phyloP scores from a whole-genome alignment of 805 yeast species.

The Saccharomyces mikatae region DNA sequence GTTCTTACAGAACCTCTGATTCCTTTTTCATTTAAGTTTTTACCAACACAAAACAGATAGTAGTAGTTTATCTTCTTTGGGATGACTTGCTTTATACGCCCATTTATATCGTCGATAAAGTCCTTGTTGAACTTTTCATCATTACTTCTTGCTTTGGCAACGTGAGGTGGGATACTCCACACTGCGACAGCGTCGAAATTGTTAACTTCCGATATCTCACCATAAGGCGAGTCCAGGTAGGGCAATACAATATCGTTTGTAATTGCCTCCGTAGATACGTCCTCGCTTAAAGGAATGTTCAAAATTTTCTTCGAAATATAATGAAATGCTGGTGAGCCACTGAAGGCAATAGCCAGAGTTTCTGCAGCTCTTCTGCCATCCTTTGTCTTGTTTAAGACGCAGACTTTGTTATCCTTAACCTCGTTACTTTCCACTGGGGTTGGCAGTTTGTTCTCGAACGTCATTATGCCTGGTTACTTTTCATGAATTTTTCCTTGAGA shows the following conservation, averaged over 20 bases:
- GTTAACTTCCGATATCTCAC: slow-evolving; percentile 28
- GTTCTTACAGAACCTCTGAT: slow-evolving; percentile 28
- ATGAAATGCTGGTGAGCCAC: slow-evolving; percentile 20
- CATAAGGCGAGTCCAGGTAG: slow-evolving; percentile 24
- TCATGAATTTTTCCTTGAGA: not conserved
- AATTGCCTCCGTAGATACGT: slow-evolving; percentile 16
- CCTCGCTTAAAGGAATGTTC: slow-evolving; percentile 19
- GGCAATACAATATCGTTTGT: slow-evolving; percentile 19
- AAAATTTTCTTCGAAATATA: slow-evolving; percentile 27
- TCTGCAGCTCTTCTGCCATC: slow-evolving; percentile 21
- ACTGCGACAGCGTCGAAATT: slow-evolving; percentile 30
- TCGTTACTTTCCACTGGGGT: not conserved
- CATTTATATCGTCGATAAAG: slow-evolving; percentile 20
- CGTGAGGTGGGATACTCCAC: slow-evolving; percentile 22
- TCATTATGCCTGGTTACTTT: not conserved
- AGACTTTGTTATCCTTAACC: not conserved
- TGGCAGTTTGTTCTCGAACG: not conserved
- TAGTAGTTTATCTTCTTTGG: slow-evolving; percentile 24
- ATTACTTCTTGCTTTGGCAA: slow-evolving; percentile 19
- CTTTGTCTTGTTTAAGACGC: slow-evolving; percentile 10
- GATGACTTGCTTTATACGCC: slow-evolving; percentile 18
- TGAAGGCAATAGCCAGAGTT: slow-evolving; percentile 25
- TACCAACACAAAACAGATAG: slow-evolving; percentile 29
- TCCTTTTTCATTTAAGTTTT: slow-evolving; percentile 20
- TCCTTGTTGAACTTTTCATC: slow-evolving; percentile 25